Conservation (phyloP, 192 early-diverging fungal genomes). For the Phlyctochytrium arcticum region DNA sequence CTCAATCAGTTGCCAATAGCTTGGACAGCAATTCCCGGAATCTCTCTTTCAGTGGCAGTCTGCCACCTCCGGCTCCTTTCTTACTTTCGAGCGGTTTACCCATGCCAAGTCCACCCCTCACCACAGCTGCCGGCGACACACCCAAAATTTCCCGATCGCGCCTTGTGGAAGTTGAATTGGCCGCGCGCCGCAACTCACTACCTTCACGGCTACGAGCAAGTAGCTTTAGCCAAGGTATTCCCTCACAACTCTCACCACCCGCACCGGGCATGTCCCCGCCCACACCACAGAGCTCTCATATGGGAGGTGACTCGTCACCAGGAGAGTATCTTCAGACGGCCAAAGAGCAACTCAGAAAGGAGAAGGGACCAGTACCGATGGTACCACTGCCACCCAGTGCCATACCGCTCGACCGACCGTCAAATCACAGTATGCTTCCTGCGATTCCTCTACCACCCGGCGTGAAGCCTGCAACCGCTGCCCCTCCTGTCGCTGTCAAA, state of each 20-base stretch:
- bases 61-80: slow-evolving; percentile 1
- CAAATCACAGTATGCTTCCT: background rate
- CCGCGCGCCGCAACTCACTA: slow-evolving; percentile 34
- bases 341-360: slow-evolving; percentile 21
- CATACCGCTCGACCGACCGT: background rate
- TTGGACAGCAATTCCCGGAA: background rate
- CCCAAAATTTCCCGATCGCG: slow-evolving; percentile 6
- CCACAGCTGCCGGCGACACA: slow-evolving; percentile 15
- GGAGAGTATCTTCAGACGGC: slow-evolving; percentile 28
- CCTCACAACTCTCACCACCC: no score
- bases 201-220: slow-evolving; percentile 35
- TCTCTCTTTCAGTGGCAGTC: slow-evolving; percentile 1
- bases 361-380: slow-evolving; percentile 4
- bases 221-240: slow-evolving; percentile 35
- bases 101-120: slow-evolving; percentile 3
- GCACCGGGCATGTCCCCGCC: background rate
- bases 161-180: slow-evolving; percentile 9
- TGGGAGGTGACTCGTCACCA: background rate
- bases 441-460: no score
- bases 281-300: slow-evolving; percentile 4
- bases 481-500: background rate
- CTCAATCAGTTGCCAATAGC: no score
- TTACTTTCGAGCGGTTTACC: background rate
- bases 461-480: background rate
- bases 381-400: background rate